phyloP scores from a whole-genome alignment of 1,139 yeast species.

The Hemisphaericaspora xylofermentans region DNA sequence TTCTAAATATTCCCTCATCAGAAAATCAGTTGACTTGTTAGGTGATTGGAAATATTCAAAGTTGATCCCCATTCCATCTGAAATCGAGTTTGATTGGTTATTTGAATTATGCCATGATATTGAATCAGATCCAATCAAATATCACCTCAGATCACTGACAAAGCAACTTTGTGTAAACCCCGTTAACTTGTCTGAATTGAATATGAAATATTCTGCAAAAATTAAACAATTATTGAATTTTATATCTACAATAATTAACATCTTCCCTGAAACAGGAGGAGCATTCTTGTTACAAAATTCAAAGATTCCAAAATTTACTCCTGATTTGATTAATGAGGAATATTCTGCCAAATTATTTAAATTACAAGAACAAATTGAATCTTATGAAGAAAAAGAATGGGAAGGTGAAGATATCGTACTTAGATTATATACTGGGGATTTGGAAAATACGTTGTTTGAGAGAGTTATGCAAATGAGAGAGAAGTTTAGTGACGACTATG shows the following conservation, averaged over 20 bases:
- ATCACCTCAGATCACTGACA: slow-evolving; percentile 46
- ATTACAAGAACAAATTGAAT: slow-evolving; percentile 25
- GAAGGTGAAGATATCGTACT: slow-evolving; percentile 39
- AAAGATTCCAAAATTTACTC: slow-evolving; percentile 41
- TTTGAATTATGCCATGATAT: slow-evolving; percentile 46
- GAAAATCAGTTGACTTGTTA: slow-evolving; percentile 38
- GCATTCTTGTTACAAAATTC: slow-evolving; percentile 42
- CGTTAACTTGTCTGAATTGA: slow-evolving; percentile 37
- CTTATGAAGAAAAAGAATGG: slow-evolving; percentile 42
- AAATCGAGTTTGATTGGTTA: slow-evolving; percentile 32
- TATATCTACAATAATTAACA: slow-evolving; percentile 30
- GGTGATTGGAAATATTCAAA: slow-evolving; percentile 24
- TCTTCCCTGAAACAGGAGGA: slow-evolving; percentile 36
- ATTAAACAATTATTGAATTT: slow-evolving; percentile 29
- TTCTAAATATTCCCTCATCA: slow-evolving; percentile 46
- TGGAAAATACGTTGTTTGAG: slow-evolving; percentile 19
- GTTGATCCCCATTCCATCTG: slow-evolving; percentile 25
- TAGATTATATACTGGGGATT: slow-evolving; percentile 25
- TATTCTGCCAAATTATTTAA: slow-evolving; percentile 25
- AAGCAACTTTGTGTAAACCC: slow-evolving; percentile 39
- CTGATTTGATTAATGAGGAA: slow-evolving; percentile 21
- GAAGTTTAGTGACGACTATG: slow-evolving; percentile 27
- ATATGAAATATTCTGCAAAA: slow-evolving; percentile 21
- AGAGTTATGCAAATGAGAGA: slow-evolving; percentile 29
- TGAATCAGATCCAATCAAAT: slow-evolving; percentile 47